Base-by-base conservation (phyloP, 1,284 basidiomycete species). In the Fistulina hepatica region DNA sequence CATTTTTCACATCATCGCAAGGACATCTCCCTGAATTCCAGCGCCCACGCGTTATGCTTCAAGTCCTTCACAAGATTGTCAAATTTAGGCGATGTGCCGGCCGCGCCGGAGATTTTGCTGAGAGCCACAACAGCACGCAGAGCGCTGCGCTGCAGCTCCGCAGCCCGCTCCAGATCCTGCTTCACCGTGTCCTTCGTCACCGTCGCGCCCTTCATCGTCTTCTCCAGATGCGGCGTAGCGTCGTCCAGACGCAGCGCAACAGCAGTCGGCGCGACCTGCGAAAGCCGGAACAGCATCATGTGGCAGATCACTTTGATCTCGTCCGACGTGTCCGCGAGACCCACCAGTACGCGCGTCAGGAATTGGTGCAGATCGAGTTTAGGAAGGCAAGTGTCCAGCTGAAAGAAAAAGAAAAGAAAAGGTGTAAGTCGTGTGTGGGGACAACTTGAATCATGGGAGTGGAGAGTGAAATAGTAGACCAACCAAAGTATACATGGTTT, bases 301-400 rank as follows among this genome's bases (percentile, higher is more conserved):
- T 95, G 90, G 42, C 81, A 92, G 41, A 98, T 76, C 27, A 95
- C 89, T 63, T 97, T 97, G 67, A 99, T 86, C 55, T 97, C 93
- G 56, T 98, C 93, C 2, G 83, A 82, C 47, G 88, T 83, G 58
- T 99, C 94, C 1, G 71, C 64, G 8, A 98, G 73, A 2, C 91
- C 93, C 1, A 76, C 74, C 34, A 95, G 68, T 33, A 97, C 83
- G 24, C 81, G 76, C 19, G 68, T 71, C 13, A 95, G 69, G 66
- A 94, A 93, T 26, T 84, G 80, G 45, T 84, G 74, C 6, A 97
- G 64, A 51, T 93, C 89, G 33, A 97, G 71, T 52, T 84, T 84
- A 41, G 72, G 67, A 37, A 95, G 70, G 55, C 88, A 93, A 0
- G 90, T 94, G 51, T 95, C 91, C 39, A 97, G 75, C 81, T 88